These are phyloP conservation scores for Protomyces pachydermus DNA, from an alignment of 1,139 yeast genomes.

Conservation along the genomic window DNA sequence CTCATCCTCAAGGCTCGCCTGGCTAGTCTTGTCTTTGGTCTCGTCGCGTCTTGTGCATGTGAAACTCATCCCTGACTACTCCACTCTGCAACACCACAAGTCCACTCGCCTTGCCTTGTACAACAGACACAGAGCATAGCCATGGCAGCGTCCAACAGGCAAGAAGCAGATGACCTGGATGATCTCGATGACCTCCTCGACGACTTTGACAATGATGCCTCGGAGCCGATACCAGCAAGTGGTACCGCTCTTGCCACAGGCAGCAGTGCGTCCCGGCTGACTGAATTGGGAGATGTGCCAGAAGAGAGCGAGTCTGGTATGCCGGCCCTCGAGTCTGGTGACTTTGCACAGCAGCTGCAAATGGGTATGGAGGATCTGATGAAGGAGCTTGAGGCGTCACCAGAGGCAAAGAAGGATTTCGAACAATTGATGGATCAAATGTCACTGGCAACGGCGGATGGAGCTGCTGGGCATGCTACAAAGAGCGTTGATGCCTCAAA, in stretches of 20 bases:
- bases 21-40: no score
- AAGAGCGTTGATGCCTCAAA: conserved; percentile 17
- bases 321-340: conserved; percentile 35
- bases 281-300: background rate
- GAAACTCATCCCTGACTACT: background rate
- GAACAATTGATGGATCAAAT: conserved; percentile 51
- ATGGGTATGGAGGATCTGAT: conserved; percentile 46
- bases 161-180: conserved; percentile 31
- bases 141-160: background rate
- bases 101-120: no score
- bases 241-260: background rate
- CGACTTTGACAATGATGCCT: conserved; percentile 20
- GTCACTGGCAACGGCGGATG: conserved; percentile 37
- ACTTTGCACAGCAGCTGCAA: conserved; percentile 42
- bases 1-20: no score
- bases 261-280: background rate
- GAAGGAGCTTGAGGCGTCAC: conserved; percentile 57
- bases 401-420: conserved; percentile 56
- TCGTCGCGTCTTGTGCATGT: no score
- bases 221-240: conserved; percentile 20
- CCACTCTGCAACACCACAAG: background rate
- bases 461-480: conserved; percentile 38
- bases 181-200: conserved; percentile 29
- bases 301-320: background rate
- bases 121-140: background rate